phyloP scores from a whole-genome alignment of 805 yeast species.

The Metschnikowia hibisci region DNA sequence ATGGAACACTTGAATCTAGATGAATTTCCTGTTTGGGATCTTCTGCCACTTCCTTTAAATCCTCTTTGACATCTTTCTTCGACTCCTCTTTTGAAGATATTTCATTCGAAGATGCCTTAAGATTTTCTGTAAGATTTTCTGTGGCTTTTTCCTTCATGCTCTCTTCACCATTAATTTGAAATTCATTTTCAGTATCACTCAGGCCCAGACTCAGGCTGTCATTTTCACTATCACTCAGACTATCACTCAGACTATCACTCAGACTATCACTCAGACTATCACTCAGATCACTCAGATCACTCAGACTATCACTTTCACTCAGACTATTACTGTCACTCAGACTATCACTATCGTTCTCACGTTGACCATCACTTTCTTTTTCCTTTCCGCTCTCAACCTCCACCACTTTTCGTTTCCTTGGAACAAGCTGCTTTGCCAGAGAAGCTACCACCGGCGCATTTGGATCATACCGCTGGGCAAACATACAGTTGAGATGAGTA shows the following conservation, averaged over 20 bases:
- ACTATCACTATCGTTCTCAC: not conserved
- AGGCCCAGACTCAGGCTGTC: too few species aligned
- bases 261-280: constrained; percentile 16
- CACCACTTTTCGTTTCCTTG: constrained; percentile 18
- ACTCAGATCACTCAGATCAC: constrained; percentile 4
- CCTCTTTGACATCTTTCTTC: not conserved
- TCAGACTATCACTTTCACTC: not conserved
- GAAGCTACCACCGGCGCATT: constrained; percentile 18
- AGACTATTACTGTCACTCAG: not conserved
- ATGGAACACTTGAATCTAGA: constrained; percentile 15
- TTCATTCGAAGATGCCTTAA: too few species aligned
- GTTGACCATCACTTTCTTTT: not conserved
- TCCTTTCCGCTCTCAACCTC: constrained; percentile 6
- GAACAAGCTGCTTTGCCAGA: constrained; percentile 8
- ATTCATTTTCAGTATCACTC: constrained; percentile 15
- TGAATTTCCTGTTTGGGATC: not conserved
- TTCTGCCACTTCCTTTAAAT: not conserved
- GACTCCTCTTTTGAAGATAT: not conserved
- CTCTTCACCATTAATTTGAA: not conserved
- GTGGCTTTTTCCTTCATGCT: too few species aligned
- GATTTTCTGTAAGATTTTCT: too few species aligned
- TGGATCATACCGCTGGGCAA: constrained; percentile 65
- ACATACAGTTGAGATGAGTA: constrained; percentile 37
- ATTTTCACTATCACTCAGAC: not conserved
- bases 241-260: constrained; percentile 14